Percentiles rank a stretch among this genome's conserved stretches.
These are phyloP conservation scores for Pouteria glomerata DNA, from an alignment of 148 eudicot genomes.

Conservation along the genomic window DNA sequence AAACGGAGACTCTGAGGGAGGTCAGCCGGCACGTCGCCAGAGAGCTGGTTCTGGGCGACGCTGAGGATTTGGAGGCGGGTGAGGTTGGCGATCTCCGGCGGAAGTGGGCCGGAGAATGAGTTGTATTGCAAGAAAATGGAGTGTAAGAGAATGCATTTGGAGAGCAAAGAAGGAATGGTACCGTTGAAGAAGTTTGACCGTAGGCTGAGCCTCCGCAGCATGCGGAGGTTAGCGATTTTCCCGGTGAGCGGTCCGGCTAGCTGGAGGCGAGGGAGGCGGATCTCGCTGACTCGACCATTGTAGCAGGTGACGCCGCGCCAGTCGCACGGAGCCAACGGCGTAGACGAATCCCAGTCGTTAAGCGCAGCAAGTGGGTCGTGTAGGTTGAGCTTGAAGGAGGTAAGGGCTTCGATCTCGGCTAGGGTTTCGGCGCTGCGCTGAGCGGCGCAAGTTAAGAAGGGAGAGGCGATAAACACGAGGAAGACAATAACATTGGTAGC, in stretches of 20 bases:
- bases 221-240: conserved; percentile 24
- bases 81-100: conserved; percentile 31
- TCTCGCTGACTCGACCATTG: conserved; percentile 21
- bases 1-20: conserved; percentile 25
- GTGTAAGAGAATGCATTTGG: conserved; percentile 25
- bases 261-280: conserved; percentile 38
- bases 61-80: conserved; percentile 31
- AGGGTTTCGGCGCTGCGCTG: conserved; percentile 2
- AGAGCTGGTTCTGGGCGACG: conserved; percentile 30
- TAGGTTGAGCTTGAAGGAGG: conserved; percentile 27
- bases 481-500: neutral
- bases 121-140: conserved; percentile 43
- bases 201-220: conserved; percentile 52
- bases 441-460: conserved; percentile 6
- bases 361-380: conserved; percentile 31
- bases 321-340: conserved; percentile 37
- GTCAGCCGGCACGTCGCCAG: conserved; percentile 21
- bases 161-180: conserved; percentile 39
- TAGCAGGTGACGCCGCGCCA: conserved; percentile 43
- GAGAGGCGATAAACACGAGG: neutral
- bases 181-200: conserved; percentile 50
- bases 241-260: conserved; percentile 39
- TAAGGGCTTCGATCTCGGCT: conserved; percentile 23
- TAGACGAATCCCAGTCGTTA: conserved; percentile 23
- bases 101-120: conserved; percentile 32